Evolutionary conservation across 2,329 filamentous ascomycete species (phyloP), one percentile per base, ranked within the genome.

Genomic region (Ramularia endophylla): DNA sequence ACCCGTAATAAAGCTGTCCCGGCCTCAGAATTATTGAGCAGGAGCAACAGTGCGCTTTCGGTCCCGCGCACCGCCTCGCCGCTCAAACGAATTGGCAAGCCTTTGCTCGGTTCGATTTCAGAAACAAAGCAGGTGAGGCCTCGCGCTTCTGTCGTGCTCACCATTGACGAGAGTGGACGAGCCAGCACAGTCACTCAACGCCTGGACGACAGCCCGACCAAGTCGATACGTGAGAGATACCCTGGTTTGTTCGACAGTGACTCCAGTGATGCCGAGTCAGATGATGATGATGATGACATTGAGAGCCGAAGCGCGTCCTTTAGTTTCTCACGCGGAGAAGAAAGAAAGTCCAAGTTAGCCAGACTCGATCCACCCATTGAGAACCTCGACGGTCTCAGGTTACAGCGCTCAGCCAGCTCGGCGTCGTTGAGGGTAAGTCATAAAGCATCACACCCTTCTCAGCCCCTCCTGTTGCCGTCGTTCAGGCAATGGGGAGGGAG

Each of bases 11-110:
- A 48, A 17, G 43, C 42, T 34, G 44, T 47, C 9, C 49, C 55
- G 17, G 37, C 45, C 19, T 57, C 58, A 29, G 50, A 51, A 9
- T 36, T 47, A 4, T 39, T 58, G 4, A 50, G 34, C 39, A 47
- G 56, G 3, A 60, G 54, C 44, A 56, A 50, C 37, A 59, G 50
- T 25, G 35, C 53, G 44, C 54, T 45, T 41, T 59, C 63, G 27
- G 63, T 69, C 16, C 64, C 66, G 28, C 63, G 70, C 9, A 65
- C 65, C 22, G 62, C 66, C 3, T 73, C 70, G 12, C 70, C 70
- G 1, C 44, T 72, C 16, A 73, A 73, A 54, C 61, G 69, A 7
- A 58, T 64, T 43, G 67, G 64, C 25, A 56, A 49, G 37, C 58
- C 62, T 2, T 63, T 64, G 12, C 60, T 73, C 3, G 64, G 63